Evolutionary conservation across 768 basidiomycete species (phyloP).

Genomic region (Rhizopogon vesiculosus): DNA sequence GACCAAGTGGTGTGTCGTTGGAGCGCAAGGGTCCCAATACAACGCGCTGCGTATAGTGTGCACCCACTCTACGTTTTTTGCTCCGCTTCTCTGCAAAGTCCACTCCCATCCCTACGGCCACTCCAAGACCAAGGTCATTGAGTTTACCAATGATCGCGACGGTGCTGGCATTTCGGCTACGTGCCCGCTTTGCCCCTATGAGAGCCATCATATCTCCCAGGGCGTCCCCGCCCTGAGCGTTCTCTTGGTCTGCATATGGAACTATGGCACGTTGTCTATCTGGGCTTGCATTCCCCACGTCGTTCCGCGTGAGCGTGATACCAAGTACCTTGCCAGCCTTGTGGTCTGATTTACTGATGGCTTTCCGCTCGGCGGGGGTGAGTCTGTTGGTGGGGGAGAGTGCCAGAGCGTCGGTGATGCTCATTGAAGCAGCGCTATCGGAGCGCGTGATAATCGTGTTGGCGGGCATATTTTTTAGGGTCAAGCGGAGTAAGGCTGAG

Average conservation of each 20-base stretch:
- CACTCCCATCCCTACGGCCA: neutral
- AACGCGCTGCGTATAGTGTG: neutral
- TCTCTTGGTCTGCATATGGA: neutral
- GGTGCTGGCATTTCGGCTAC: slow-evolving; percentile 1
- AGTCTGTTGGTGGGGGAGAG: slow-evolving; percentile 6
- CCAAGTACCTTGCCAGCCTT: slow-evolving; percentile 13
- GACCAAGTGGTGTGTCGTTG: neutral
- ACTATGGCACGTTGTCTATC: neutral
- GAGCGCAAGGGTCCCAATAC: neutral
- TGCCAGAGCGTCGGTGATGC: neutral
- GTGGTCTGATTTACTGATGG: slow-evolving; percentile 7
- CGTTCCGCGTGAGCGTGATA: slow-evolving; percentile 13
- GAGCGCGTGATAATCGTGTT: neutral
- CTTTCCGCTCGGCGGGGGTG: slow-evolving; percentile 5
- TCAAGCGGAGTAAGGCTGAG: neutral
- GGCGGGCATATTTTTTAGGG: neutral
- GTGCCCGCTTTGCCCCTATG: slow-evolving; percentile 6
- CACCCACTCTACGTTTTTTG: slow-evolving; percentile 2
- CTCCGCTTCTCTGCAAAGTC: neutral
- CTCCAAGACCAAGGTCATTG: slow-evolving; percentile 1
- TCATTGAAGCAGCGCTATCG: neutral
- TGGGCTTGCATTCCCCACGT: neutral
- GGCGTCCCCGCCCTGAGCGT: neutral
- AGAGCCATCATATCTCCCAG: slow-evolving; percentile 6
- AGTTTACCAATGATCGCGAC: slow-evolving; percentile 3